Base-by-base conservation (phyloP, 345 rosid genomes). In the Arabidopsis arenosa region DNA sequence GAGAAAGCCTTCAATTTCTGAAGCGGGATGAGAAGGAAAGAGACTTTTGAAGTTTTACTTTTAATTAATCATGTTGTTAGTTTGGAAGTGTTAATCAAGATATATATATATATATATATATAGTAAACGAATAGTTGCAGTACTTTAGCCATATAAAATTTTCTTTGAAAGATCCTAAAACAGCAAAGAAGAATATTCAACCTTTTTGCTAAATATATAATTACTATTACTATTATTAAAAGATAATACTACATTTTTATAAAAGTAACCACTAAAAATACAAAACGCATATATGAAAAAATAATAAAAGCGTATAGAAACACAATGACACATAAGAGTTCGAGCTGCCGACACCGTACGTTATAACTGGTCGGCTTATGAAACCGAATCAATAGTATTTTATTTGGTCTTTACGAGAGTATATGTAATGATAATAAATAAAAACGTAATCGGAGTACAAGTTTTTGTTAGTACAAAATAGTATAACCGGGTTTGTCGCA, bases 271-370 rank as follows among this genome's bases (percentile, higher is more conserved):
- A 36, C 3, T 3, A 33, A 6, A 41, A 52, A 18, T 18, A 32
- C 26, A 63, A 18, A 18, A 32, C 23, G 7, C 44, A 63, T 53
- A 53, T 15, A 63, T 53, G 23, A 63, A 11, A 52, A 73, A 23
- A 23, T 23, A 23, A 43, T 6, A 10, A 39, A 68, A 28, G 9
- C 43, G 14, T 10, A 28, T 63, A 53, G 26, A 35, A 54, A 48
- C 30, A 66, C 58, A 48, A 17, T 12, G 59, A 66, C 44, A 66
- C 59, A 32, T 43, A 4, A 53, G 54, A 68, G 48, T 61, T 61
- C 10, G 80, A 76, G 75, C 70, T 76, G 5, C 64, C 75, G 80
- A 60, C 79, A 68, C 74, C 69, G 74, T 68, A 75, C 79, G 69
- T 68, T 75, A 48, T 11, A 12, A 48, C 67, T 30, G 51, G 59